These are phyloP conservation scores for Rhododendron vialii DNA, from an alignment of 148 eudicot species.

Conservation along the genomic window DNA sequence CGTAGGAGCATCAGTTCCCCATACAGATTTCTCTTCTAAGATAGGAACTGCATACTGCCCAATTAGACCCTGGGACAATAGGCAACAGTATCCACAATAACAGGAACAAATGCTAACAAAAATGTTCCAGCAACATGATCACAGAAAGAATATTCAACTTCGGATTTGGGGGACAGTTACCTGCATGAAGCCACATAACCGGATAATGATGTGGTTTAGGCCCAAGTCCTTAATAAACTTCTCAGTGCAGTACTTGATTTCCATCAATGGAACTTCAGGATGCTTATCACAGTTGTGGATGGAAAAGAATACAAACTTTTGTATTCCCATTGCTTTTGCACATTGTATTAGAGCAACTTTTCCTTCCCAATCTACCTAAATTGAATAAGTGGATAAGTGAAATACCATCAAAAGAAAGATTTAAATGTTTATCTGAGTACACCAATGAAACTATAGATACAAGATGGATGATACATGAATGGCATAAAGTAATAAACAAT, in stretches of 20 bases:
- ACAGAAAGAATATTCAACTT: background rate
- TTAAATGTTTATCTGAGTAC: background rate
- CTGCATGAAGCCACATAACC: conserved; percentile 99
- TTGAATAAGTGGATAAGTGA: conserved; percentile 21
- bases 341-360: conserved; percentile 99
- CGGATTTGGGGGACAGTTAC: conserved; percentile 23
- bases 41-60: conserved; percentile 99
- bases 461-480: conserved; percentile 5
- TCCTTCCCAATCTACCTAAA: conserved; percentile 99
- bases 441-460: background rate
- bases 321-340: conserved; percentile 99
- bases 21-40: conserved; percentile 95
- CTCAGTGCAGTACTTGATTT: conserved; percentile 98
- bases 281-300: conserved; percentile 99
- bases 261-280: conserved; percentile 99
- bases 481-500: background rate
- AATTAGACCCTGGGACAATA: conserved; percentile 65
- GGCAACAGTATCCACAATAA: conserved; percentile 5
- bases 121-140: background rate
- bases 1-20: conserved; percentile 99
- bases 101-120: background rate
- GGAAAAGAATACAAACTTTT: conserved; percentile 85
- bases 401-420: background rate
- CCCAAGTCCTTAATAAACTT: conserved; percentile 89
- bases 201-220: conserved; percentile 65